Evolutionary conservation across 148 eudicot species (phyloP), one percentile per base, ranked within the genome.

Genomic region (Cornus suecica): DNA sequence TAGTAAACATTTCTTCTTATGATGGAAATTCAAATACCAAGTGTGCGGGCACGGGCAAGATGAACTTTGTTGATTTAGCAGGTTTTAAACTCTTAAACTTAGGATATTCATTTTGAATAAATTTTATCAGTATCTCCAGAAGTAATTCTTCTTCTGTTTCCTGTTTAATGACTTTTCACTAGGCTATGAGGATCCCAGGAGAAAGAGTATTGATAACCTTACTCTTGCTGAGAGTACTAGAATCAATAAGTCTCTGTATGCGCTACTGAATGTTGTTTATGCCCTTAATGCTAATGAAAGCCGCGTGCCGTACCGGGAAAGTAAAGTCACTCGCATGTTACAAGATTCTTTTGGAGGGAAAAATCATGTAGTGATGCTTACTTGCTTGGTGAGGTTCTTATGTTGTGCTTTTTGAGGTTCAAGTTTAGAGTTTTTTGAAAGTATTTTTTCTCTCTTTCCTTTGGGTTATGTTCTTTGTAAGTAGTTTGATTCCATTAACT

Each of bases 1-100:
- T 90, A 70, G 60, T 95, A 67, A 80, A 83, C 52, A 56, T 91
- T 66, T 77, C 84, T 76, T 85, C 90, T 26, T 77, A 30, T 70
- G 80, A 83, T 68, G 90, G 82, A 62, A 72, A 16, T 51, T 77
- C 79, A 70, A 83, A 64, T 69, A 54, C 79, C 61, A 87, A 83
- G 80, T 70, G 81, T 56, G 75, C 80, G 69, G 90, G 91, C 54
- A 91, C 80, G 69, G 90, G 91, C 54, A 91, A 91, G 89, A 88
- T 95, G 72, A 91, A 85, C 77, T 87, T 95, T 78, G 90, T 95
- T 56, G 99, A 95, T 77, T 86, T 95, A 80, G 97, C 98, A 83
- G 94, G 99, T 94, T 79, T 56, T 45, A 18, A 79, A 8, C 31
- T 28, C 22, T 62, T 26, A 45, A 63, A 65, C 48, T 29, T 48